phyloP scores from a whole-genome alignment of 1,284 basidiomycete species.

The Cystobasidium slooffiae region DNA sequence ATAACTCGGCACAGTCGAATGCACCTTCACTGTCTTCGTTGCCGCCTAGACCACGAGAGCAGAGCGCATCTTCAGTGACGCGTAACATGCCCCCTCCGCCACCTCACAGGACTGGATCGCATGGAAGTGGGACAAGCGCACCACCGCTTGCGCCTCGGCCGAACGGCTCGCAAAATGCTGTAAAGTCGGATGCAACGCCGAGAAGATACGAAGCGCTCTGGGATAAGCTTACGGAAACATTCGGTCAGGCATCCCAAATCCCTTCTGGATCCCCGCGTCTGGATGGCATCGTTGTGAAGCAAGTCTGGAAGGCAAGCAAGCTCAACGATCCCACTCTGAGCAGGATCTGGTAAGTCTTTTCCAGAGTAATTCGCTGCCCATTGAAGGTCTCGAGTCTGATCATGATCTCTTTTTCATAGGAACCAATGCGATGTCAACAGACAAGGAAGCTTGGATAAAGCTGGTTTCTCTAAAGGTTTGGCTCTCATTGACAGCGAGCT shows the following conservation, averaged over 20 bases:
- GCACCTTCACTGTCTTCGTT: slow-evolving; percentile 1
- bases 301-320: slow-evolving; percentile 33
- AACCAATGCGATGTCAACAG: slow-evolving; percentile 29
- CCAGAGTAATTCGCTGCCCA: not conserved
- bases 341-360: slow-evolving; percentile 35
- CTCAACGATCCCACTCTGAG: slow-evolving; percentile 11
- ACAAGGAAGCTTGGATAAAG: slow-evolving; percentile 27
- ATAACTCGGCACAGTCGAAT: not conserved
- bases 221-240: slow-evolving; percentile 1
- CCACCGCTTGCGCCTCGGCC: not conserved
- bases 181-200: not conserved
- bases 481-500: slow-evolving; percentile 29
- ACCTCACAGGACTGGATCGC: not conserved
- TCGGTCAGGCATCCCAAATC: not conserved
- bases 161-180: not conserved
- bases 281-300: slow-evolving; percentile 6
- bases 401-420: not conserved
- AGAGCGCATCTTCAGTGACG: not conserved
- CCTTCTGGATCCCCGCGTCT: not conserved
- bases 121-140: not conserved
- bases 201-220: slow-evolving; percentile 25
- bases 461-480: slow-evolving; percentile 31
- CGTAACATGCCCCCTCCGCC: slow-evolving; percentile 10
- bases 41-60: slow-evolving; percentile 9
- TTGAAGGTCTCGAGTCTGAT: not conserved